These are phyloP conservation scores for Nakaseomyces bracarensis DNA, from an alignment of 1,139 yeast genomes.

Conservation along the genomic window DNA sequence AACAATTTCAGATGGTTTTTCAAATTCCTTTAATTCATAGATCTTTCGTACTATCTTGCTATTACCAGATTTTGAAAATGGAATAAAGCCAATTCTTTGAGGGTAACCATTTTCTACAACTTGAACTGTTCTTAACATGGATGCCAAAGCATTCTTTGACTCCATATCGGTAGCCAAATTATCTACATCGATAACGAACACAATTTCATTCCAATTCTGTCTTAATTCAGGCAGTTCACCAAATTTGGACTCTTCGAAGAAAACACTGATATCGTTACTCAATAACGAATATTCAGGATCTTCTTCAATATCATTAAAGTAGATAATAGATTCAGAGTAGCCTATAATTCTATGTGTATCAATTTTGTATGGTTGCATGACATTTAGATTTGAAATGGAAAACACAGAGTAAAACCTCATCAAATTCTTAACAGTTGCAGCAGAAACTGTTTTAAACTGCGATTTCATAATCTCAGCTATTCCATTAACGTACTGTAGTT, in stretches of 20 bases:
- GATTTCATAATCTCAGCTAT: slow-evolving; percentile 11
- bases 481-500: slow-evolving; percentile 13
- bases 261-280: slow-evolving; percentile 39
- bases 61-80: slow-evolving; percentile 35
- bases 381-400: slow-evolving; percentile 20
- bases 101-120: slow-evolving; percentile 56
- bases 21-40: slow-evolving; percentile 32
- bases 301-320: slow-evolving; percentile 66
- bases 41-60: slow-evolving; percentile 32
- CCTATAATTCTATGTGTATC: slow-evolving; percentile 28
- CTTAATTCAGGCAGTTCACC: slow-evolving; percentile 63
- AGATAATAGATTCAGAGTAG: slow-evolving; percentile 42
- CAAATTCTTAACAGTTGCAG: slow-evolving; percentile 12
- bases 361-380: slow-evolving; percentile 27
- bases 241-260: slow-evolving; percentile 34
- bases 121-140: slow-evolving; percentile 39
- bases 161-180: slow-evolving; percentile 39
- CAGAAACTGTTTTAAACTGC: slow-evolving; percentile 7
- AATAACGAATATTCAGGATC: slow-evolving; percentile 50
- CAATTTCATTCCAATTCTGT: slow-evolving; percentile 69
- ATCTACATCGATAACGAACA: slow-evolving; percentile 62
- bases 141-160: slow-evolving; percentile 40
- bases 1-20: slow-evolving; percentile 18
- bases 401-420: slow-evolving; percentile 18
- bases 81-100: slow-evolving; percentile 74